A percentile compares a stretch with the other conserved stretches of the same genome.
Conservation (phyloP, 306 rosid species). For the Quercus aquifolioides region DNA sequence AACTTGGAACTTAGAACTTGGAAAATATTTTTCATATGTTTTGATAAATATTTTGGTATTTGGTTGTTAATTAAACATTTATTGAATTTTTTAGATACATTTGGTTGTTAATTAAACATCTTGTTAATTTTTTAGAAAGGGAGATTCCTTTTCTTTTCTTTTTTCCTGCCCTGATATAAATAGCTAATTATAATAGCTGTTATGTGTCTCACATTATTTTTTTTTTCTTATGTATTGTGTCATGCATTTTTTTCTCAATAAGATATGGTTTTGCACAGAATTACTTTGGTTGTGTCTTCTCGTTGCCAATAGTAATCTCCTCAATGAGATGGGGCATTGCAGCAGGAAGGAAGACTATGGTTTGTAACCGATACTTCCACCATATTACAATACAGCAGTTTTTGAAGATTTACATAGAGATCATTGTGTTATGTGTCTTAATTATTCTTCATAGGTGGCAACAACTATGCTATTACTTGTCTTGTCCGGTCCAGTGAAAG, state of each 20-base stretch:
- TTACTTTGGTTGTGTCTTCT: slow-evolving; percentile 89
- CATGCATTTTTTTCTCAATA: not conserved
- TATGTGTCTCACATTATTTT: not conserved
- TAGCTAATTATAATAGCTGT: not conserved
- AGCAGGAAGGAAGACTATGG: slow-evolving; percentile 98
- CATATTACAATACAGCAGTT: slow-evolving; percentile 9
- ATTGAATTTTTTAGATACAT: too few species aligned
- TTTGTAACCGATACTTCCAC: slow-evolving; percentile 30
- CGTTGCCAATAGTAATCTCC: slow-evolving; percentile 85
- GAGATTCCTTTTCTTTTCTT: not conserved
- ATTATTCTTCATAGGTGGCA: slow-evolving; percentile 63
- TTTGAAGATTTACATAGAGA: not conserved
- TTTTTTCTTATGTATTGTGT: not conserved
- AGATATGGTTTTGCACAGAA: slow-evolving; percentile 51
- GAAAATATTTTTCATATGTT: too few species aligned
- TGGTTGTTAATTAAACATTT: too few species aligned
- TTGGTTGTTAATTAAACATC: too few species aligned
- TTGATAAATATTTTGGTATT: too few species aligned
- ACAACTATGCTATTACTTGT: slow-evolving; percentile 79
- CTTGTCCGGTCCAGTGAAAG: slow-evolving; percentile 93
- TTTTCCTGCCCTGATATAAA: not conserved
- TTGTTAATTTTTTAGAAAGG: too few species aligned
- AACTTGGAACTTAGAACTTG: too few species aligned
- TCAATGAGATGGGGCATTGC: slow-evolving; percentile 97
- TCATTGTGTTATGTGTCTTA: too few species aligned